Evolutionary conservation across 1,139 yeast species (phyloP).

Genomic region (Saccharomycopsis crataegensis): DNA sequence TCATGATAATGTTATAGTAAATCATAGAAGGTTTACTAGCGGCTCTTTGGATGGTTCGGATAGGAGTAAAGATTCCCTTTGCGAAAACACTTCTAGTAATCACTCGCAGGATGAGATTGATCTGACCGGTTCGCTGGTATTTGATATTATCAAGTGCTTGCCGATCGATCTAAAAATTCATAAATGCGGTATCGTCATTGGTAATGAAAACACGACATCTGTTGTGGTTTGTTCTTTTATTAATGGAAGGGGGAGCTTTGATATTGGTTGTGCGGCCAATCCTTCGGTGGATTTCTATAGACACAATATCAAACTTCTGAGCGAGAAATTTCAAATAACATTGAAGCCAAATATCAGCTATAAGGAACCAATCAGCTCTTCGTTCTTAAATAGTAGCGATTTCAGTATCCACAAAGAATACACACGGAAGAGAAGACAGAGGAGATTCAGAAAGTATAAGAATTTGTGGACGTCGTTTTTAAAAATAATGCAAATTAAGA

Average conservation of each 20-base stretch:
- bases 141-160: constrained; percentile 35
- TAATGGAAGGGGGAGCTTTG: constrained; percentile 51
- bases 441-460: constrained; percentile 9
- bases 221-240: constrained; percentile 56
- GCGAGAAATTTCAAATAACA: constrained; percentile 47
- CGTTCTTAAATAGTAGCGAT: constrained; percentile 8
- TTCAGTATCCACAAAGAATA: constrained; percentile 16
- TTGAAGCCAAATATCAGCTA: constrained; percentile 65
- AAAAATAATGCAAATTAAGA: not conserved
- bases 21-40: not conserved
- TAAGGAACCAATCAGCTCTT: constrained; percentile 22
- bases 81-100: not conserved
- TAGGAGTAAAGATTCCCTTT: constrained; percentile 16
- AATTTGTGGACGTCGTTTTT: constrained; percentile 14
- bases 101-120: constrained; percentile 17
- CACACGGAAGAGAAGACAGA: constrained; percentile 5
- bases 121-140: constrained; percentile 2
- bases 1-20: not conserved
- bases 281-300: constrained; percentile 50
- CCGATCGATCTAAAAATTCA: constrained; percentile 55
- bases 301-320: constrained; percentile 35
- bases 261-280: constrained; percentile 41
- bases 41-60: no score
- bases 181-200: constrained; percentile 70
- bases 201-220: constrained; percentile 73